Base-by-base conservation (phyloP, 176 grass and related monocot species). In the Musa itinerans region DNA sequence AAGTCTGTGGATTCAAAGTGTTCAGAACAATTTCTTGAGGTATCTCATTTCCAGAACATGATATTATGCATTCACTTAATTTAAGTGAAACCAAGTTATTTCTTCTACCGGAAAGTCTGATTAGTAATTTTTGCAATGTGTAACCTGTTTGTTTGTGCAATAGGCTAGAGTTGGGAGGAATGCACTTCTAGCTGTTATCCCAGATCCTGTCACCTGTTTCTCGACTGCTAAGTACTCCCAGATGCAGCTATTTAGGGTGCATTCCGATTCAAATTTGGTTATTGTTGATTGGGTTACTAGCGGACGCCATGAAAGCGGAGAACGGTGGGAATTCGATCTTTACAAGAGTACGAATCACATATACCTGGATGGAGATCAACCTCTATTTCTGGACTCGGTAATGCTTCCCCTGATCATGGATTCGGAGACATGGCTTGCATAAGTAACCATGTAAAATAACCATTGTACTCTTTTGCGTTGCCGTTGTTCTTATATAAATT, bases 211-310 rank as follows among this genome's bases (percentile, higher is more conserved):
- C 23, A 98, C 95, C 50, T 98, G 95, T 69, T 98, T 91, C 75
- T 85, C 86, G 50, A 86, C 88, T 0, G 84, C 95, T 48, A 68
- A 78, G 58, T 98, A 91, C 65, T 75, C 80, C 65, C 90, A 93
- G 78, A 91, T 87, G 74, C 90, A 98, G 82, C 84, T 87, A 52
- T 98, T 98, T 69, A 82, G 79, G 29, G 79, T 93, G 17, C 67
- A 83, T 78, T 25, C 64, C 20, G 25, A 85, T 79, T 98, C 95
- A 73, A 93, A 89, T 80, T 77, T 98, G 62, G 86, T 93, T 24
- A 1, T 98, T 71, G 90, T 98, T 20, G 95, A 98, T 76, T 98
- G 90, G 90, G 85, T 93, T 83, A 98, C 90, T 34, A 93, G 95
- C 74, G 95, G 94, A 0, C 90, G 90, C 17, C 88, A 91, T 73